A percentile compares a stretch with the other conserved stretches of the same genome.
Conservation (phyloP, 345 rosid species). For the Gossypium turneri region DNA sequence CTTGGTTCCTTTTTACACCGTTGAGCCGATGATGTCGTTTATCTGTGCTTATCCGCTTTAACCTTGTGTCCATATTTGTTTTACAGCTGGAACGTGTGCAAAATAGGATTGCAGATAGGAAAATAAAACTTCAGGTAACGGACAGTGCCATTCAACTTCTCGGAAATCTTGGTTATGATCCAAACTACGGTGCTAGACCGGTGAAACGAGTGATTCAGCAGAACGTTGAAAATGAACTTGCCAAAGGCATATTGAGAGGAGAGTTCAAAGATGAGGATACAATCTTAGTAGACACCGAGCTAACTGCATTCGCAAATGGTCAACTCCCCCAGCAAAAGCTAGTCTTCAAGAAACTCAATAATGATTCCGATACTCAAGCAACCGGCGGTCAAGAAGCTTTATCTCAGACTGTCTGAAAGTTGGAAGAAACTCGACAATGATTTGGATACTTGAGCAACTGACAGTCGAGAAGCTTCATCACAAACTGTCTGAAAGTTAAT, state of each 20-base stretch:
- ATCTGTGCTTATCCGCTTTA: not conserved
- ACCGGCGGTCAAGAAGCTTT: constrained; percentile 38
- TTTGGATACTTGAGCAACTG: constrained; percentile 30
- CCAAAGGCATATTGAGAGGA: constrained; percentile 89
- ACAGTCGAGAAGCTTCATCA: constrained; percentile 34
- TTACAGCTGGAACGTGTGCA: constrained; percentile 86
- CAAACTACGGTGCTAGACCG: constrained; percentile 94
- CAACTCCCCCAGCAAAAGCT: constrained; percentile 89
- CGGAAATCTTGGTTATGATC: constrained; percentile 84
- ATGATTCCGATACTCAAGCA: constrained; percentile 23
- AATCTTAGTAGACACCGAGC: constrained; percentile 64
- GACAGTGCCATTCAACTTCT: constrained; percentile 78
- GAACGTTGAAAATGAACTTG: constrained; percentile 83
- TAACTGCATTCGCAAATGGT: constrained; percentile 66
- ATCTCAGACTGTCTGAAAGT: constrained; percentile 22
- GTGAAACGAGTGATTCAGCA: constrained; percentile 96
- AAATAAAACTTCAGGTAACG: constrained; percentile 65
- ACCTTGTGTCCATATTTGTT: constrained; percentile 8
- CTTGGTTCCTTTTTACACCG: not conserved
- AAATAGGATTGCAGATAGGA: constrained; percentile 78
- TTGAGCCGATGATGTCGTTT: not conserved
- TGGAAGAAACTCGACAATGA: constrained; percentile 33
- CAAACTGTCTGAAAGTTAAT: constrained; percentile 17
- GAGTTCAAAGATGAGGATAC: constrained; percentile 84
- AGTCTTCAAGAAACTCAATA: constrained; percentile 46